phyloP scores from a whole-genome alignment of 2,329 filamentous ascomycete species.

The Xylaria sp. region DNA sequence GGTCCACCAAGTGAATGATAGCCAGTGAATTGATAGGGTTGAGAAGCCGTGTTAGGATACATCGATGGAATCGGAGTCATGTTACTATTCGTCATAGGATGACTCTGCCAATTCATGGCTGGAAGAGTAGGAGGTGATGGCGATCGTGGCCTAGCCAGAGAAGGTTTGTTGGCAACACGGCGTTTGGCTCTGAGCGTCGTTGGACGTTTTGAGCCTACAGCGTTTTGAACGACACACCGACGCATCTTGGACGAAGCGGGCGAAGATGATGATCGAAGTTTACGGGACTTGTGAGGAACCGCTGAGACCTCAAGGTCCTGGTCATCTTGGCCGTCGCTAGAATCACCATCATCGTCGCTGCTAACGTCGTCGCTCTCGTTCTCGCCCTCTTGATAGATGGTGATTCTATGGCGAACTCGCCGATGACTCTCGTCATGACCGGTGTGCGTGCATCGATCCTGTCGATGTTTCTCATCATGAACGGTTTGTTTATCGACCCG shows the following conservation, averaged over 20 bases:
- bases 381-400: no score
- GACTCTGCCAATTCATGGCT: constrained; percentile 2
- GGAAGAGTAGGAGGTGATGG: constrained; percentile 8
- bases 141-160: constrained; percentile 1
- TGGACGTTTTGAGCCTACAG: background rate
- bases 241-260: constrained; percentile 7
- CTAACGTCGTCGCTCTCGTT: background rate
- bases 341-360: background rate
- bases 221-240: background rate
- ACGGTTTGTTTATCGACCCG: no score
- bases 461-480: background rate
- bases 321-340: background rate
- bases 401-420: no score
- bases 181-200: background rate
- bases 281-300: background rate
- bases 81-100: background rate
- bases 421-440: no score
- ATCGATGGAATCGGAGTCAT: background rate
- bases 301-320: background rate
- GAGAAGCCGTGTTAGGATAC: background rate
- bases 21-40: background rate
- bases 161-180: background rate
- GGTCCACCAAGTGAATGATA: background rate
- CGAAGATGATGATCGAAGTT: constrained; percentile 7
- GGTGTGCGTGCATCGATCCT: no score